phyloP scores from a whole-genome alignment of 495 filamentous ascomycete species.

The Cladorrhinum samala region DNA sequence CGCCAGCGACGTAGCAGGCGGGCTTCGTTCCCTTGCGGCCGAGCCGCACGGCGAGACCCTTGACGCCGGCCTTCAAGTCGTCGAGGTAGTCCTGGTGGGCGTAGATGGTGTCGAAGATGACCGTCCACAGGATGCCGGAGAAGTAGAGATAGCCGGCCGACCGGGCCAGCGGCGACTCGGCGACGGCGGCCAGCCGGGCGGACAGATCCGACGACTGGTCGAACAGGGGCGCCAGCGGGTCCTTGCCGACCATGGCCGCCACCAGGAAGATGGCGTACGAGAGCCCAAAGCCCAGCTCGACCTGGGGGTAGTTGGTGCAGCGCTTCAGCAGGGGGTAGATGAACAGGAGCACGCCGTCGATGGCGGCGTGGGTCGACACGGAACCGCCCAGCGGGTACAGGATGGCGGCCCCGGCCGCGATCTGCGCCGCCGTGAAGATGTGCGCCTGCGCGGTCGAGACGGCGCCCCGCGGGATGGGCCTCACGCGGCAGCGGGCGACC shows the following conservation, averaged over 20 bases:
- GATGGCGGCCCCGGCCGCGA: background rate
- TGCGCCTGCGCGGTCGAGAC: conserved; percentile 28
- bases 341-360: conserved; percentile 3
- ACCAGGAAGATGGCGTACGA: conserved; percentile 13
- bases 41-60: conserved; percentile 3
- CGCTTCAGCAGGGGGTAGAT: conserved; percentile 19
- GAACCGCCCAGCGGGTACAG: background rate
- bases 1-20: conserved; percentile 2
- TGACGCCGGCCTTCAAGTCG: conserved; percentile 26
- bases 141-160: conserved; percentile 12
- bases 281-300: conserved; percentile 15
- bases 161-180: conserved; percentile 17
- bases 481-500: conserved; percentile 28
- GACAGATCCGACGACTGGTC: conserved; percentile 4
- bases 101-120: conserved; percentile 30
- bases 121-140: conserved; percentile 19
- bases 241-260: background rate
- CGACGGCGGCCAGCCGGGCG: background rate
- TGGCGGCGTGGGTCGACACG: background rate
- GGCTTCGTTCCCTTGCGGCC: conserved; percentile 2
- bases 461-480: conserved; percentile 42
- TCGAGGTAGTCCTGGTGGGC: conserved; percentile 26
- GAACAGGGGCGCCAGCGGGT: conserved; percentile 11
- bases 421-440: conserved; percentile 26
- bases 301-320: conserved; percentile 21